These are phyloP conservation scores for Aspergillus kassunensis DNA, from an alignment of 495 filamentous ascomycete genomes.

Conservation along the genomic window DNA sequence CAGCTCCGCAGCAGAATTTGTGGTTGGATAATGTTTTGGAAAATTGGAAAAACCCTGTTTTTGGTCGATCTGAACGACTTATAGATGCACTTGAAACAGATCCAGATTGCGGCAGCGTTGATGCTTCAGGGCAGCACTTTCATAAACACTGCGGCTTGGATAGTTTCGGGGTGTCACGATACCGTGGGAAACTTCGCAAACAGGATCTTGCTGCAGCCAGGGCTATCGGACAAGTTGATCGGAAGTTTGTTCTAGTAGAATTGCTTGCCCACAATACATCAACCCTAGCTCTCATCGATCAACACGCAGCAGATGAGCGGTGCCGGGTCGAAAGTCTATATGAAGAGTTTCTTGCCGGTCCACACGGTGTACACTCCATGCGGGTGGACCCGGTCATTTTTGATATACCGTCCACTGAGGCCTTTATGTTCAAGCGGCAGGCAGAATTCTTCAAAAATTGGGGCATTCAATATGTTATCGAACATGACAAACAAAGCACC, in stretches of 20 bases:
- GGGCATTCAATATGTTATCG: constrained; percentile 63
- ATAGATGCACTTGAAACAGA: constrained; percentile 29
- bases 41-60: constrained; percentile 62
- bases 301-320: constrained; percentile 92
- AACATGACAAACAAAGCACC: constrained; percentile 5
- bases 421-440: constrained; percentile 50
- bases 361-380: constrained; percentile 23
- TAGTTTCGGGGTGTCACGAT: constrained; percentile 24
- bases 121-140: constrained; percentile 1
- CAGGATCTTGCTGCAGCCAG: constrained; percentile 55
- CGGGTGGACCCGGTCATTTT: constrained; percentile 56
- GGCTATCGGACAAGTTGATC: constrained; percentile 80
- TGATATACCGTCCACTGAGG: constrained; percentile 56
- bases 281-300: constrained; percentile 76
- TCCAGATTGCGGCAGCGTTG: neutral
- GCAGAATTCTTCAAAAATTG: constrained; percentile 57
- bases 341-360: constrained; percentile 33
- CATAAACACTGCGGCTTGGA: constrained; percentile 13
- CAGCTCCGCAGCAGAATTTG: constrained; percentile 13
- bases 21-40: constrained; percentile 39
- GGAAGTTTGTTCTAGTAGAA: constrained; percentile 80
- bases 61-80: constrained; percentile 47
- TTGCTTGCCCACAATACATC: constrained; percentile 23
- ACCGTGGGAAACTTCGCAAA: constrained; percentile 61
- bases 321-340: constrained; percentile 73